A percentile compares a stretch with the other conserved stretches of the same genome.
Evolutionary conservation across 2,329 filamentous ascomycete genomes (phyloP).

Genomic region (Claviceps citrina): DNA sequence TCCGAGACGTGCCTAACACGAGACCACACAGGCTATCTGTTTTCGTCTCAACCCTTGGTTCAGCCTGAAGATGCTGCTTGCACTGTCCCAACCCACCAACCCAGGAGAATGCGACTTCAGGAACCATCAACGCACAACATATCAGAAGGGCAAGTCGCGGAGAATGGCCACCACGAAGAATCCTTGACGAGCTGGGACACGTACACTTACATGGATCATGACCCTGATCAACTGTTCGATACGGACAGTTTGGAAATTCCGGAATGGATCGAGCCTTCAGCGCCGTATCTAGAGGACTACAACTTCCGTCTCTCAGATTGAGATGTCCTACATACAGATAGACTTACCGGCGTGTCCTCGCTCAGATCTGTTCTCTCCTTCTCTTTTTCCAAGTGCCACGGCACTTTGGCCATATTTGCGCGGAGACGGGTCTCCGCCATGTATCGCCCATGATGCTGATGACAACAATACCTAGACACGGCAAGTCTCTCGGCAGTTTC

Average conservation of each 20-base stretch:
- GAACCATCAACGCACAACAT: constrained; percentile 3
- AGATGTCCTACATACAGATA: neutral
- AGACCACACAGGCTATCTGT: constrained; percentile 3
- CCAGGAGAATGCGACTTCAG: constrained; percentile 5
- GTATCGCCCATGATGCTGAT: constrained; percentile 1
- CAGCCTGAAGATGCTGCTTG: constrained; percentile 5
- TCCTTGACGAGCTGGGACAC: constrained; percentile 5
- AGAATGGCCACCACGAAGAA: constrained; percentile 7
- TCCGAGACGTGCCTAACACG: constrained; percentile 1
- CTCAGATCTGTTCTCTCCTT: neutral
- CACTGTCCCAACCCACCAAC: constrained; percentile 4
- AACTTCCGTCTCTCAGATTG: constrained; percentile 3
- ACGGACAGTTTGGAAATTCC: constrained; percentile 3
- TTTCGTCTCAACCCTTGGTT: constrained; percentile 4
- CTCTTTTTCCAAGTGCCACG: neutral
- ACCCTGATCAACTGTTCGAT: constrained; percentile 6
- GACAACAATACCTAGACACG: constrained; percentile 3
- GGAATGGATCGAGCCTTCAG: constrained; percentile 6
- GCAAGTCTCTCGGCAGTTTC: neutral
- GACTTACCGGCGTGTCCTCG: neutral
- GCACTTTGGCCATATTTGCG: neutral
- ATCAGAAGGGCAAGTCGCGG: constrained; percentile 4
- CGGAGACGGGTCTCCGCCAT: constrained; percentile 2
- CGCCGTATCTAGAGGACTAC: constrained; percentile 6
- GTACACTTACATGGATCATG: constrained; percentile 6